Percentiles rank a stretch among this genome's conserved stretches.
These are phyloP conservation scores for Balamuthia mandrillaris DNA, from an alignment of 208 protist species.

Conservation along the genomic window DNA sequence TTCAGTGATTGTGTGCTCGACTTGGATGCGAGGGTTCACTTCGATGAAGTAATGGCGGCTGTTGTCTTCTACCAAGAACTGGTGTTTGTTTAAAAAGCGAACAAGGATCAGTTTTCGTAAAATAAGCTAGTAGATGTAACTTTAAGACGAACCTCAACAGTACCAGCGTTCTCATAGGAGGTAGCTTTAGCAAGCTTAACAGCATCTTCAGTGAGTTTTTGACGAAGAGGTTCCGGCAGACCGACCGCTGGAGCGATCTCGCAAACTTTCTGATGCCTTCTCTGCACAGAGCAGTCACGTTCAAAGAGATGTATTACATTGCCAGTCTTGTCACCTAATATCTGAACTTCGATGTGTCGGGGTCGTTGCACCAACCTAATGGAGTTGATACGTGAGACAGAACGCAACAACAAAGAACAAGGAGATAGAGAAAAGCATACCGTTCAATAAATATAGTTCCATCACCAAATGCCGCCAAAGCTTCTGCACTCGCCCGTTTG, in stretches of 20 bases:
- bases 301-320: constrained; percentile 89
- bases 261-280: constrained; percentile 90
- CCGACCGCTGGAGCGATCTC: constrained; percentile 57
- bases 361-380: constrained; percentile 84
- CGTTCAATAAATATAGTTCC: constrained; percentile 88
- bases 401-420: too few relatives aligned
- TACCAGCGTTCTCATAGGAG: constrained; percentile 88
- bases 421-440: too few relatives aligned
- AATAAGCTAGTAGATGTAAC: too few relatives aligned
- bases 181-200: constrained; percentile 79
- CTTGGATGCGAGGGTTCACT: constrained; percentile 95
- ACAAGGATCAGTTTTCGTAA: too few relatives aligned
- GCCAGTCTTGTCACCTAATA: constrained; percentile 85
- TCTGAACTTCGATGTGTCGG: constrained; percentile 58
- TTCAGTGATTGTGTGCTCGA: constrained; percentile 81
- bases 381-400: too few relatives aligned
- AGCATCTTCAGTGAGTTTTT: constrained; percentile 79
- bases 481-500: constrained; percentile 78
- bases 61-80: too few relatives aligned
- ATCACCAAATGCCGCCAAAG: constrained; percentile 85
- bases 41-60: constrained; percentile 95
- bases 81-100: too few relatives aligned
- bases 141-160: constrained; percentile 97
- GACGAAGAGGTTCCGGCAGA: constrained; percentile 47
- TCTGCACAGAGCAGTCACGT: constrained; percentile 91